Evolutionary conservation across 352 stramenopile genomes (phyloP).

Genomic region (Globisporangium polare): DNA sequence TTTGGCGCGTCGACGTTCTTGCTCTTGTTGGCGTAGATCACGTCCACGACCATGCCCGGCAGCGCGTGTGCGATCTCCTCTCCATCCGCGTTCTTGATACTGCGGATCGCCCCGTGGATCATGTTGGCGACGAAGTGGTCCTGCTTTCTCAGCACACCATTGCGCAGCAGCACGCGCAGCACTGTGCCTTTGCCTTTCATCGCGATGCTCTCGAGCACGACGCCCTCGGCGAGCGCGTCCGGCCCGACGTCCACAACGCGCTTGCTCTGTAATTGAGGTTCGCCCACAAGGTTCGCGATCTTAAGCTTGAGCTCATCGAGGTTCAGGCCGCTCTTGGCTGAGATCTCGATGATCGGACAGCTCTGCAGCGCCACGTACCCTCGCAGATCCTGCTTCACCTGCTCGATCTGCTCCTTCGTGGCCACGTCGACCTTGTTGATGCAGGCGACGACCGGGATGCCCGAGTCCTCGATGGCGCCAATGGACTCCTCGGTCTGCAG

Average conservation of each 20-base stretch:
- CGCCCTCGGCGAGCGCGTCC: constrained; percentile 38
- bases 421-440: constrained; percentile 89
- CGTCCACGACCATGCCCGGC: constrained; percentile 72
- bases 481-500: constrained; percentile 98
- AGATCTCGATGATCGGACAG: constrained; percentile 73
- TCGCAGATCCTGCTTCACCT: constrained; percentile 51
- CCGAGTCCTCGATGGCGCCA: constrained; percentile 74
- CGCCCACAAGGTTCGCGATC: constrained; percentile 35
- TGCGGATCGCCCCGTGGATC: constrained; percentile 78
- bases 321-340: constrained; percentile 54
- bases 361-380: constrained; percentile 82
- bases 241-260: constrained; percentile 36
- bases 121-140: constrained; percentile 85
- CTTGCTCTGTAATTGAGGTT: constrained; percentile 24
- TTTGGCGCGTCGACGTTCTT: constrained; percentile 83
- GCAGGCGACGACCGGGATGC: constrained; percentile 70
- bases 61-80: constrained; percentile 44
- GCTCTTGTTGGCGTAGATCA: constrained; percentile 78
- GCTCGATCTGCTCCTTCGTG: constrained; percentile 30
- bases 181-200: constrained; percentile 65
- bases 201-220: constrained; percentile 73
- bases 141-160: constrained; percentile 53
- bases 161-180: constrained; percentile 67
- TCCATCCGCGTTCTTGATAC: constrained; percentile 51
- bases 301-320: constrained; percentile 46